These are phyloP conservation scores for Plasmopara viticola DNA, from an alignment of 352 stramenopile species.

Conservation along the genomic window DNA sequence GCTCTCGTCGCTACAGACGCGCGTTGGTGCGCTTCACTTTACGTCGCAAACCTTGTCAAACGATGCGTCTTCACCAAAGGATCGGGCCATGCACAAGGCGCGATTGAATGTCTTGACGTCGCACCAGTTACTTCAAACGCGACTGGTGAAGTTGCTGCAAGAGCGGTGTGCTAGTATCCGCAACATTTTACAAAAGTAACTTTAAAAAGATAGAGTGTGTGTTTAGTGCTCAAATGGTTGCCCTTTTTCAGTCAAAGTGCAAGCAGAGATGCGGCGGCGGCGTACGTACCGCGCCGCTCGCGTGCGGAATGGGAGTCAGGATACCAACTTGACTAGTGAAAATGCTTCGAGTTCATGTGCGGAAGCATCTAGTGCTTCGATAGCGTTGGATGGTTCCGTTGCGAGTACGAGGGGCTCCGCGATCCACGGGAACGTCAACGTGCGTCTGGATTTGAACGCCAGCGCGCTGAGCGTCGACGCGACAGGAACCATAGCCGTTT, in stretches of 20 bases:
- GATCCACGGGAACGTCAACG: slow-evolving; percentile 45
- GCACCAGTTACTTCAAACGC: slow-evolving; percentile 30
- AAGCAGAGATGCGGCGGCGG: slow-evolving; percentile 15
- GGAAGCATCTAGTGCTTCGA: slow-evolving; percentile 9
- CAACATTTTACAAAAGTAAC: slow-evolving; percentile 40
- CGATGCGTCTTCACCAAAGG: slow-evolving; percentile 2
- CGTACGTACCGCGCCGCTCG: slow-evolving; percentile 9
- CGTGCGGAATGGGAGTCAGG: slow-evolving; percentile 1
- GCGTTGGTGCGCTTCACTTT: slow-evolving; percentile 31
- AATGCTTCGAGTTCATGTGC: not conserved
- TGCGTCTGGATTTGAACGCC: slow-evolving; percentile 60
- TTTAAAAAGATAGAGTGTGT: not conserved
- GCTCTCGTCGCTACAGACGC: slow-evolving; percentile 30
- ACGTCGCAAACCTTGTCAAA: slow-evolving; percentile 1
- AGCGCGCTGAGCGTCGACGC: slow-evolving; percentile 68
- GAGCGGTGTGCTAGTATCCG: slow-evolving; percentile 31
- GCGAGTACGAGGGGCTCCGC: slow-evolving; percentile 4
- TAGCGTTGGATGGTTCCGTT: slow-evolving; percentile 8
- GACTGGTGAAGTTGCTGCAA: slow-evolving; percentile 29
- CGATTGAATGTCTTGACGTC: slow-evolving; percentile 34
- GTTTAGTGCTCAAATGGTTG: not conserved
- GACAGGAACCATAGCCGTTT: slow-evolving; percentile 52
- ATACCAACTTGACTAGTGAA: not conserved
- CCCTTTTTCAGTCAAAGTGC: not conserved
- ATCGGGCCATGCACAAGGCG: slow-evolving; percentile 23